Evolutionary conservation across 257 asterid genomes (phyloP).

Genomic region (Salvia rosmarinus): DNA sequence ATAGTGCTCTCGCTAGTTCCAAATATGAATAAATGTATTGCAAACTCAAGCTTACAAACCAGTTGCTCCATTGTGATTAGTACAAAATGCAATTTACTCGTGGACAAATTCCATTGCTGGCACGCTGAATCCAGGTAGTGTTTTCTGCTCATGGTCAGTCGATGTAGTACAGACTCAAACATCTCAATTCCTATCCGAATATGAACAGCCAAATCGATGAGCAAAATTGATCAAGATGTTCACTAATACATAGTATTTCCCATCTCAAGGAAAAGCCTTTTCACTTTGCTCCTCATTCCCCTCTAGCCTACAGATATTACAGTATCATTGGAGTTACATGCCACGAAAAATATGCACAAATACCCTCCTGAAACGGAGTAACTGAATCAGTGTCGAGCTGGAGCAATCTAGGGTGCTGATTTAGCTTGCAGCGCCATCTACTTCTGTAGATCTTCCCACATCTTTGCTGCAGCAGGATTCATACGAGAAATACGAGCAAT

Average conservation of each 20-base stretch:
- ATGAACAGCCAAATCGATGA: not conserved
- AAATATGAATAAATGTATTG: too few relatives aligned
- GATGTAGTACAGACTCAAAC: not conserved
- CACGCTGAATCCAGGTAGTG: not conserved
- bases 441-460: constrained; percentile 42
- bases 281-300: not conserved
- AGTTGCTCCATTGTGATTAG: not conserved
- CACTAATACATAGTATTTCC: not conserved
- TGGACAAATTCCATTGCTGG: not conserved
- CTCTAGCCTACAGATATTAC: not conserved
- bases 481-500: constrained; percentile 52
- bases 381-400: not conserved
- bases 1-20: not conserved
- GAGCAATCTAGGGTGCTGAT: not conserved
- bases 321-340: not conserved
- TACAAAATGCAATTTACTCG: not conserved
- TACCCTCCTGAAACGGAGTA: not conserved
- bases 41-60: not conserved
- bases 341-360: not conserved
- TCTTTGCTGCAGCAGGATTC: constrained; percentile 47
- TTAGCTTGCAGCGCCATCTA: constrained; percentile 7
- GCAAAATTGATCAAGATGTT: not conserved
- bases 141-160: not conserved
- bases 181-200: not conserved
- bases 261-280: not conserved